Conservation (phyloP, 2,329 filamentous ascomycete species). For the Cryphonectria naterciae region DNA sequence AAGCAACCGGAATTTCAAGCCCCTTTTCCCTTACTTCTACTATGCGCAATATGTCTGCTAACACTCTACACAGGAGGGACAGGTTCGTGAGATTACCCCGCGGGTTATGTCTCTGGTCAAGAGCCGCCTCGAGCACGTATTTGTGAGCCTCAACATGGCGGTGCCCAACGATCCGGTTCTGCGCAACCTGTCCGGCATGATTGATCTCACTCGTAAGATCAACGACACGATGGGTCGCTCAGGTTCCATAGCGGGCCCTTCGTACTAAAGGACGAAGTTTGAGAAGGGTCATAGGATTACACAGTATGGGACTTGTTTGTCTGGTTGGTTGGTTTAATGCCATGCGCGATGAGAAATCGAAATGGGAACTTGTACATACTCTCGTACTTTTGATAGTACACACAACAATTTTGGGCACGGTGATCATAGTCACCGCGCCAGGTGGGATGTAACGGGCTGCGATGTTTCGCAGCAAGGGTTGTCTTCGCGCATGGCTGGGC, state of each 20-base stretch:
- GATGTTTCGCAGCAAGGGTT: not conserved
- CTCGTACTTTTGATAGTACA: constrained; percentile 8
- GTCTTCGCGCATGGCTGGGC: constrained; percentile 6
- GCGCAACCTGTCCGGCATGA: constrained; percentile 52
- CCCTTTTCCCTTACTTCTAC: not conserved
- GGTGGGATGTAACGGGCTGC: not conserved
- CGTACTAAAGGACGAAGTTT: not conserved
- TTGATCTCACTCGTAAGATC: constrained; percentile 40
- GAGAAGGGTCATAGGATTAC: not conserved
- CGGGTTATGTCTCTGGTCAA: constrained; percentile 61
- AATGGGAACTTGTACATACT: constrained; percentile 6
- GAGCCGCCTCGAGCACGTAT: constrained; percentile 56
- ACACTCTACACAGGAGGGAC: constrained; percentile 48
- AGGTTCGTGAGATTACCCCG: constrained; percentile 59
- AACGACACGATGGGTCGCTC: constrained; percentile 32
- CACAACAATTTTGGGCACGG: constrained; percentile 1
- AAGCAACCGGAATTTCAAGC: not conserved
- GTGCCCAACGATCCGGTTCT: constrained; percentile 53
- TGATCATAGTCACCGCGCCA: not conserved
- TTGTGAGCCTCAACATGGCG: constrained; percentile 53
- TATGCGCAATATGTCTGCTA: not conserved
- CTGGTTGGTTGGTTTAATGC: not conserved
- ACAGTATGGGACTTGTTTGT: not conserved
- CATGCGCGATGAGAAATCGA: not conserved
- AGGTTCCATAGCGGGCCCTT: not conserved